Evolutionary conservation across 202 grass and related monocot genomes (phyloP), one percentile per base, ranked within the genome.

Genomic region (Setaria italica): DNA sequence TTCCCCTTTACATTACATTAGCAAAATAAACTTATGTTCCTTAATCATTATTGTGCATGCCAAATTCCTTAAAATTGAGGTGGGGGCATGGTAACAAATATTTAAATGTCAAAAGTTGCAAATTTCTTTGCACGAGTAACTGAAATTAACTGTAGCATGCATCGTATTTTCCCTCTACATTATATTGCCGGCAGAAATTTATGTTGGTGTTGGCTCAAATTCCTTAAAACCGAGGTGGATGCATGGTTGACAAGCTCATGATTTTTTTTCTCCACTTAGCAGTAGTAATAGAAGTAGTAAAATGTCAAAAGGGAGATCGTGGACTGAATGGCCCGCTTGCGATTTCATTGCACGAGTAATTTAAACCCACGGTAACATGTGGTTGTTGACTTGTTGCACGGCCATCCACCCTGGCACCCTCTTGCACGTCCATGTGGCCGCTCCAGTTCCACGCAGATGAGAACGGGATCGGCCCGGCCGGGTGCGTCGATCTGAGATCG

Each of bases 331-430:
- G 20, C 54, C 1, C 6, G 20, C 10, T 62, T 11, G 9, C 58
- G 29, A 11, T 29, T 62, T 3, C 9, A 12, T 29, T 62, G 30
- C 0, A 11, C 4, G 50, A 17, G 50, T 3, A 34, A n/a, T 42
- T 25, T 41, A 53, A 80, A 2, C 0, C 4, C 57, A 5, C 45
- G 20, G 48, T 66, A 42, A 21, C 25, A 48, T 69, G 39, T 59
- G 17, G 41, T 70, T 85, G 39, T 78, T 85, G 83, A 85, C 83
- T 62, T 64, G 15, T 9, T 21, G 43, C 32, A 21, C 29, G 71
- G 30, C 8, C 3, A 30, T n/a, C 53, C 75, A 79, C 75, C 41
- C 65, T 72, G 45, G 43, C 54, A 51, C 29, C 13, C 39, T 25
- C 33, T n/a, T 16, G 0, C 11, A 11, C 9, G 79, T 58, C 51